Evolutionary conservation across 257 asterid genomes (phyloP).

Genomic region (Solanum infundibuliforme): DNA sequence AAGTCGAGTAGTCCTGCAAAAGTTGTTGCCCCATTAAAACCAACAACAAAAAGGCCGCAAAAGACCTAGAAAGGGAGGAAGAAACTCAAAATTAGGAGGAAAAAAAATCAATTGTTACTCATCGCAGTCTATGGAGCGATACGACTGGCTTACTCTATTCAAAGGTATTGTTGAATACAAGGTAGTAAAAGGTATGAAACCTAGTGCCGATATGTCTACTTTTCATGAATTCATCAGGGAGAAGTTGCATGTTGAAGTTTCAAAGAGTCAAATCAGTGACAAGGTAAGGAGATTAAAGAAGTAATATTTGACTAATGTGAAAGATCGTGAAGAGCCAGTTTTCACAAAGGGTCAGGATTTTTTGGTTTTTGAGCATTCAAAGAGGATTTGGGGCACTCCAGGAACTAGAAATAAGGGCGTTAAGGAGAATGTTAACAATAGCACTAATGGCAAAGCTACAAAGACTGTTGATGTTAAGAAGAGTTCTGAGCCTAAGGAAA

Average conservation of each 20-base stretch:
- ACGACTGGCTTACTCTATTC: neutral
- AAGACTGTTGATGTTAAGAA: neutral
- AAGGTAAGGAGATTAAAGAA: neutral
- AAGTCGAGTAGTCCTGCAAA: neutral
- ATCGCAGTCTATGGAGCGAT: neutral
- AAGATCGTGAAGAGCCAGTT: neutral
- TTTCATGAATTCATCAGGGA: neutral
- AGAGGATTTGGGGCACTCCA: neutral
- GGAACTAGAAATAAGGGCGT: neutral
- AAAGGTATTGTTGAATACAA: neutral
- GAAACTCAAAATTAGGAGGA: neutral
- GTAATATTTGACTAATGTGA: neutral
- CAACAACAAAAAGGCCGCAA: neutral
- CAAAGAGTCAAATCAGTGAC: neutral
- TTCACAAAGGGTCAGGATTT: neutral
- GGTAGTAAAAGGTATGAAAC: neutral
- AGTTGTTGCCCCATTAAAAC: neutral
- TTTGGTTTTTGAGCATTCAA: neutral
- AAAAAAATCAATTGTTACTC: neutral
- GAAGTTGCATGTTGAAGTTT: neutral
- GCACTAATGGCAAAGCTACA: neutral
- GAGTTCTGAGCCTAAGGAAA: neutral
- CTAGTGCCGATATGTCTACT: neutral
- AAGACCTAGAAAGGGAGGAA: neutral
- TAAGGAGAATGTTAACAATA: neutral